These are phyloP conservation scores for Mucor saturninus DNA, from an alignment of 371 early-diverging fungal genomes.

Conservation along the genomic window DNA sequence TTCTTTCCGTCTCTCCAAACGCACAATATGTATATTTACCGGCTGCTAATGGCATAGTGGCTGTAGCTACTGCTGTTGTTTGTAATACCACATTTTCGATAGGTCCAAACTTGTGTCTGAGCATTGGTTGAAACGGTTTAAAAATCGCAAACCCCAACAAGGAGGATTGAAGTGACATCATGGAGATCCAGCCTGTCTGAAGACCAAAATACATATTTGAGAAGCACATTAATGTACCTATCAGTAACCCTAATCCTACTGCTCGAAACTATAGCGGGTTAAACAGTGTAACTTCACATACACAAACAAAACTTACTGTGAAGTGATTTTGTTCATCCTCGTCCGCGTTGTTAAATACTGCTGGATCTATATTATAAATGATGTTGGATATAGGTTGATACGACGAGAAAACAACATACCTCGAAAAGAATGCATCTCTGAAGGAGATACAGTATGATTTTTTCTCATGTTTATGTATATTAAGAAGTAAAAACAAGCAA, in stretches of 20 bases:
- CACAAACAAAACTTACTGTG: conserved; percentile 18
- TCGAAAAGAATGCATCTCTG: conserved; percentile 22
- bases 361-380: not conserved
- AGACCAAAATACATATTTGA: conserved; percentile 88
- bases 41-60: conserved; percentile 85
- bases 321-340: conserved; percentile 13
- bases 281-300: not conserved
- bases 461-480: not conserved
- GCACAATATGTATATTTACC: conserved; percentile 28
- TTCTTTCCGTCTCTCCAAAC: too few species aligned
- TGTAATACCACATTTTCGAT: conserved; percentile 85
- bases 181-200: conserved; percentile 87
- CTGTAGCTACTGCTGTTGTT: conserved; percentile 84
- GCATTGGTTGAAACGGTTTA: conserved; percentile 58
- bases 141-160: conserved; percentile 80
- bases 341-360: not conserved
- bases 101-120: conserved; percentile 66
- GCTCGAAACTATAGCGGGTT: conserved; percentile 54
- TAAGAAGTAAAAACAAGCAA: not conserved
- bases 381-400: not conserved
- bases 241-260: conserved; percentile 64
- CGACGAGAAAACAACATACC: not conserved
- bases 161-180: conserved; percentile 88
- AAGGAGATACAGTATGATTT: not conserved
- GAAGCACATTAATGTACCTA: conserved; percentile 78